Evolutionary conservation across 2,329 filamentous ascomycete genomes (phyloP), one percentile per base, ranked within the genome.

Genomic region (Ceratocystis huliohia): DNA sequence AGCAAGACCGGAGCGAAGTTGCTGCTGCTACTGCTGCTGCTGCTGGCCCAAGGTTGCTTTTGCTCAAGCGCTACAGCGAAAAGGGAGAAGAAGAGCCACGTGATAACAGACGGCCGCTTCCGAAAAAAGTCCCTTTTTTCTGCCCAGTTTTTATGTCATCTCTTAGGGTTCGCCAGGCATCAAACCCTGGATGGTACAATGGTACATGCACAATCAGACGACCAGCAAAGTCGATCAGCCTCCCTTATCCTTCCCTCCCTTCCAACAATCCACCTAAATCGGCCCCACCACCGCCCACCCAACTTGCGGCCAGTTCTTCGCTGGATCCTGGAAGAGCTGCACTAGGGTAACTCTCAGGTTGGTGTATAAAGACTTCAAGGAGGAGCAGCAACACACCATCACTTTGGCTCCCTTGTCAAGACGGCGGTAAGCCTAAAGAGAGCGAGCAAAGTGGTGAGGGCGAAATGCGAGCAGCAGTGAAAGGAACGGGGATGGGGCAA

Each of bases 241-340:
- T 41, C 37, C 37, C 37, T 41, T 15, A 41, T 15, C 10, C 37
- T 41, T 41, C 37, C 37, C 56, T 59, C 56, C 56, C 56, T 59
- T 59, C n/a, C 17, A n/a, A n/a, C 25, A 59, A n/a, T 22, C 48
- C 25, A 56, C 50, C 20, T 56, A 56, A 25, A 56, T 8, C 5
- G 20, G 5, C 13, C 50, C 50, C n/a, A 48, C 50, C 50, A 56
- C 28, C 37, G 1, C 37, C 37, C 37, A 15, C 37, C 37, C 17
- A 59, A 30, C 7, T 20, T 30, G 17, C 7, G 3, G 56, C 56
- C 17, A 30, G 33, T 8, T 41, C 37, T 3, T 37, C 28, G 20
- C 13, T 37, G 22, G 17, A 59, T 59, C 56, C 56, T 37, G n/a
- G 56, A 37, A 59, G 56, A 59, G 56, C 56, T 59, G 56, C 30